A percentile compares a stretch with the other conserved stretches of the same genome.
Evolutionary conservation across 495 filamentous ascomycete genomes (phyloP).

Genomic region (Aspergillus bertholletiae): DNA sequence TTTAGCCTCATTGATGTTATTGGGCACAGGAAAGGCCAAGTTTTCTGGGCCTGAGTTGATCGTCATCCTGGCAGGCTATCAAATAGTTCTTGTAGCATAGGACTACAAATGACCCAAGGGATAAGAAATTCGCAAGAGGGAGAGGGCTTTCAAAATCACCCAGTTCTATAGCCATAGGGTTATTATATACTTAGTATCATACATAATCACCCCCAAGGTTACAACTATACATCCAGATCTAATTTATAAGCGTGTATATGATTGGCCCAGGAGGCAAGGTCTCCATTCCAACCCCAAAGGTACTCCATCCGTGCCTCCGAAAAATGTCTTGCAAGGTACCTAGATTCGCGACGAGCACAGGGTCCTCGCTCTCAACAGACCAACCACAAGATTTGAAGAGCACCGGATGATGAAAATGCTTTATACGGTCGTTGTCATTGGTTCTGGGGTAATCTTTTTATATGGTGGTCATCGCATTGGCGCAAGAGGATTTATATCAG

Average conservation of each 20-base stretch:
- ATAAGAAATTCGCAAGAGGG: neutral
- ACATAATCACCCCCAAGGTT: slow-evolving; percentile 1
- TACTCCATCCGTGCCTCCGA: neutral
- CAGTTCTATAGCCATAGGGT: no score
- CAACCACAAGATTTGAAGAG: neutral
- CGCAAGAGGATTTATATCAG: neutral
- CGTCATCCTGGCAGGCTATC: slow-evolving; percentile 16
- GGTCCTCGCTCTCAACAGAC: neutral
- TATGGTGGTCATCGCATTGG: neutral
- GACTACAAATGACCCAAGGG: no score
- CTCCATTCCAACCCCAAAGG: neutral
- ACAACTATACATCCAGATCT: neutral
- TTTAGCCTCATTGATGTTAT: slow-evolving; percentile 8
- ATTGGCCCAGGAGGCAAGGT: neutral
- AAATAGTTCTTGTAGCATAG: neutral
- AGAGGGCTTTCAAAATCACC: no score
- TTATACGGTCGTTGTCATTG: neutral
- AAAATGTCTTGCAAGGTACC: neutral
- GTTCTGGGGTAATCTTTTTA: neutral
- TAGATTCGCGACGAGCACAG: neutral
- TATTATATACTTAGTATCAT: slow-evolving; percentile 1
- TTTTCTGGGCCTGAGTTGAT: slow-evolving; percentile 30
- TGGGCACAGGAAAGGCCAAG: slow-evolving; percentile 12
- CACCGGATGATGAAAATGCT: neutral
- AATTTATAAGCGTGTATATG: neutral